These are phyloP conservation scores for Lipomyces yarrowii DNA, from an alignment of 1,139 yeast genomes.

Conservation along the genomic window DNA sequence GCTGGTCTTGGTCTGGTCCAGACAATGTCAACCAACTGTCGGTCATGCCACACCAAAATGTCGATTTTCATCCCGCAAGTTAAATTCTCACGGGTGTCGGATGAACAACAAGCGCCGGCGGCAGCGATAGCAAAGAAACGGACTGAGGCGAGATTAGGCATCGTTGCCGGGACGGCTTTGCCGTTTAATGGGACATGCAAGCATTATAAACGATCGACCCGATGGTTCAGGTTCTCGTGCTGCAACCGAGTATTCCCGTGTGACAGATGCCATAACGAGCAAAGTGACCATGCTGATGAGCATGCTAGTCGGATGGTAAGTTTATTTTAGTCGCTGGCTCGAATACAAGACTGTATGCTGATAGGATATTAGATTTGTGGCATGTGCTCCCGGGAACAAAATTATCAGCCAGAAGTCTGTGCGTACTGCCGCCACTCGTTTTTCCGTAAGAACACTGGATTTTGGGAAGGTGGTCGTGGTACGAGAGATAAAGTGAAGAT, in stretches of 20 bases:
- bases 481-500: constrained; percentile 46
- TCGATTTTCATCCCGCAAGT: constrained; percentile 41
- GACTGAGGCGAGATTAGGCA: constrained; percentile 39
- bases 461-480: constrained; percentile 53
- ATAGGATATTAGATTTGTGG: constrained; percentile 43
- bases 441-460: constrained; percentile 42
- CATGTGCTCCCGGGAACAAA: constrained; percentile 49
- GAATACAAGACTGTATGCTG: background rate
- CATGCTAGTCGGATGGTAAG: constrained; percentile 45
- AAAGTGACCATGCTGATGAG: constrained; percentile 44
- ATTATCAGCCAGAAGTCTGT: constrained; percentile 42
- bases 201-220: constrained; percentile 46
- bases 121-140: constrained; percentile 16
- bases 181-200: constrained; percentile 47
- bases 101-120: constrained; percentile 35
- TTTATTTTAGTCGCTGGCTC: background rate
- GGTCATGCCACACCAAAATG: constrained; percentile 45
- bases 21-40: constrained; percentile 40
- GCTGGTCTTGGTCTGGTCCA: constrained; percentile 43
- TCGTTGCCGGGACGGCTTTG: constrained; percentile 46
- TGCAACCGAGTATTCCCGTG: constrained; percentile 49
- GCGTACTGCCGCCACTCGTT: constrained; percentile 44
- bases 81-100: constrained; percentile 40
- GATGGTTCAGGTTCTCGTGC: constrained; percentile 51
- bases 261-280: constrained; percentile 48